phyloP scores from a whole-genome alignment of 1,284 basidiomycete genomes.

The Cryptococcus hybrid region DNA sequence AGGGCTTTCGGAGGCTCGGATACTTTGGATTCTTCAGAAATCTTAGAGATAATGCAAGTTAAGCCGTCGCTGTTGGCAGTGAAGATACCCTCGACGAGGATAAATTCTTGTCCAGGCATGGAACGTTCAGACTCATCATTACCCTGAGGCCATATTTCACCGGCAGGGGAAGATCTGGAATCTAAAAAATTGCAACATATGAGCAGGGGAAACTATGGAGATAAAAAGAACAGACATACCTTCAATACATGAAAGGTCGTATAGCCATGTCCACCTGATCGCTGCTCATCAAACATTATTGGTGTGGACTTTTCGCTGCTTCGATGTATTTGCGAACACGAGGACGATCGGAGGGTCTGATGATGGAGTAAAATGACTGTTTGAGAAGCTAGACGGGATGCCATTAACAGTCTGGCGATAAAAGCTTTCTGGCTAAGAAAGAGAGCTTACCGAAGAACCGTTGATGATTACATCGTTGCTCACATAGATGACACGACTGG shows the following conservation, averaged over 20 bases:
- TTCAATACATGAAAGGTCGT: constrained; percentile 33
- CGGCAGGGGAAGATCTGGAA: constrained; percentile 34
- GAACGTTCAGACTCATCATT: constrained; percentile 35
- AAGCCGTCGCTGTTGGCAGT: constrained; percentile 39
- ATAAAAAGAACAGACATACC: constrained; percentile 12
- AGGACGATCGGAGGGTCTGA: constrained; percentile 31
- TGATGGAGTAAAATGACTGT: constrained; percentile 37
- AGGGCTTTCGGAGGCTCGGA: too few relatives aligned
- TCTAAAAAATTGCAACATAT: constrained; percentile 10
- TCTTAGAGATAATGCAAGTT: constrained; percentile 27
- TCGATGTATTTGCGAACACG: constrained; percentile 36
- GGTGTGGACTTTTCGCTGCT: constrained; percentile 36
- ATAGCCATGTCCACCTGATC: constrained; percentile 37
- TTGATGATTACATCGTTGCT: constrained; percentile 39
- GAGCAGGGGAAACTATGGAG: background rate
- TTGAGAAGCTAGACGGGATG: constrained; percentile 19
- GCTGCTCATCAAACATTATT: constrained; percentile 24
- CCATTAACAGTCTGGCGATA: background rate
- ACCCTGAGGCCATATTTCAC: constrained; percentile 25
- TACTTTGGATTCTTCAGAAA: too few relatives aligned
- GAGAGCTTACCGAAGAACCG: constrained; percentile 20
- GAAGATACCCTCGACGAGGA: constrained; percentile 44
- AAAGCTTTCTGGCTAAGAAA: background rate
- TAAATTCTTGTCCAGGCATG: constrained; percentile 36
- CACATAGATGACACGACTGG: constrained; percentile 32